Base-by-base conservation (phyloP, 495 filamentous ascomycete species). In the Penicillium pulvis region DNA sequence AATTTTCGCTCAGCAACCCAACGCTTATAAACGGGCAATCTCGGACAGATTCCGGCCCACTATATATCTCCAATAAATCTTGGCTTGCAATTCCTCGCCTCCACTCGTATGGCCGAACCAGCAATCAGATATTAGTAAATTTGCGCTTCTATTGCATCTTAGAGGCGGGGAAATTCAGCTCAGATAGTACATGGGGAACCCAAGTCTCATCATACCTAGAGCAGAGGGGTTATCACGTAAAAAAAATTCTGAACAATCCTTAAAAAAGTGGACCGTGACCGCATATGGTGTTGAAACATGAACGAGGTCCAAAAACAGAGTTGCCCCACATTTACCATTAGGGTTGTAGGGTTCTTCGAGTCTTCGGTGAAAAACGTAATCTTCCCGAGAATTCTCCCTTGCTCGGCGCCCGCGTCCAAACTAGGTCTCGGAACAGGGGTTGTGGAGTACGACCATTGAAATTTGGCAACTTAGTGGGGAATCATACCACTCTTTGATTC, bases 281-380 rank as follows among this genome's bases (percentile, higher is more conserved):
- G 55, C 55, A 57, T 57, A 30, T 51, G 55, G 46, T 9, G 54
- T 49, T 46, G 45, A 56, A 48, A 51, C 23, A 36, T 19, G 28
- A 41, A 8, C 24, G 23, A 16, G 20, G 47, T 28, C 39, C 55
- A 31, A 56, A 39, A 33, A 49, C 36, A 36, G 31, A 41, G 44
- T 39, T 49, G 54, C 19, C 54, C 54, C 54, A 50, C 54, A 28
- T 26, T 50, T 55, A 6, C 45, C 19, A 39, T 56, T 56, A 52
- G 30, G 49, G 49, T 52, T 52, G 6, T 35, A 55, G 33, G 54
- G 17, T 56, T 39, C 43, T 8, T 42, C 35, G 47, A 44, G 35
- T 28, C 1, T 31, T 57, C 55, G 55, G 55, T 48, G 55, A 51
- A 41, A 41, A 57, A 57, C 55, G 55, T 57, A 57, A 57, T 56